A percentile compares a stretch with the other conserved stretches of the same genome.
Evolutionary conservation across 768 basidiomycete genomes (phyloP).

Genomic region (Lactifluus subvellereus): DNA sequence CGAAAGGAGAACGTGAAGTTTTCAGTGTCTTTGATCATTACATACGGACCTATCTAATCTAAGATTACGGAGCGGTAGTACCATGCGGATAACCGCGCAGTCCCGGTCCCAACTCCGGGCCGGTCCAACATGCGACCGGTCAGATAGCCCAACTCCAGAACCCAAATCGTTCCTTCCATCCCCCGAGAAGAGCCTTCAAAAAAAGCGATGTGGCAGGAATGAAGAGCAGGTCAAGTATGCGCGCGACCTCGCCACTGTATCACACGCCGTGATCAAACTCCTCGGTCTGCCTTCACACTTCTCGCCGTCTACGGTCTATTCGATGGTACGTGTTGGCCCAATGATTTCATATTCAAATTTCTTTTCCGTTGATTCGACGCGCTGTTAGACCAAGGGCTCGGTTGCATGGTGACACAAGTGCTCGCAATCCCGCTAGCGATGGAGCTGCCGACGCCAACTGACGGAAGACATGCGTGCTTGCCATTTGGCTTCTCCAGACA

Average conservation of each 20-base stretch:
- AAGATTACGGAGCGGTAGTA: too few species aligned
- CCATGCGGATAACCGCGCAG: too few species aligned
- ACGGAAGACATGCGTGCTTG: slow-evolving; percentile 77
- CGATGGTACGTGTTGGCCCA: slow-evolving; percentile 42
- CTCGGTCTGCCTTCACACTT: slow-evolving; percentile 57
- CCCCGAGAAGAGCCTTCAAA: slow-evolving; percentile 57
- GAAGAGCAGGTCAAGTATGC: slow-evolving; percentile 76
- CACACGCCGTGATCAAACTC: slow-evolving; percentile 63
- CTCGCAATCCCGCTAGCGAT: slow-evolving; percentile 68
- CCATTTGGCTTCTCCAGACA: slow-evolving; percentile 66
- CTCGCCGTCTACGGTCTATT: slow-evolving; percentile 58
- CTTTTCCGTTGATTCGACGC: slow-evolving; percentile 16
- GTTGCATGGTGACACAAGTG: slow-evolving; percentile 53
- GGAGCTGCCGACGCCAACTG: slow-evolving; percentile 71
- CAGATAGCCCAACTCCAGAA: slow-evolving; percentile 6
- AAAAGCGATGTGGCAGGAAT: slow-evolving; percentile 62
- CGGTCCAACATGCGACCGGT: too few species aligned
- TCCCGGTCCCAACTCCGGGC: too few species aligned
- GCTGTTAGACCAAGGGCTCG: slow-evolving; percentile 49
- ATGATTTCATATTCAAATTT: not conserved
- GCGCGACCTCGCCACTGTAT: slow-evolving; percentile 69
- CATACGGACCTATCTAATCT: too few species aligned
- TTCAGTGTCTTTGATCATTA: too few species aligned
- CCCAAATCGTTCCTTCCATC: slow-evolving; percentile 45
- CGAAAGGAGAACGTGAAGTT: too few species aligned